Evolutionary conservation across 2,329 filamentous ascomycete genomes (phyloP).

Genomic region (Pleoardoris graminearum): DNA sequence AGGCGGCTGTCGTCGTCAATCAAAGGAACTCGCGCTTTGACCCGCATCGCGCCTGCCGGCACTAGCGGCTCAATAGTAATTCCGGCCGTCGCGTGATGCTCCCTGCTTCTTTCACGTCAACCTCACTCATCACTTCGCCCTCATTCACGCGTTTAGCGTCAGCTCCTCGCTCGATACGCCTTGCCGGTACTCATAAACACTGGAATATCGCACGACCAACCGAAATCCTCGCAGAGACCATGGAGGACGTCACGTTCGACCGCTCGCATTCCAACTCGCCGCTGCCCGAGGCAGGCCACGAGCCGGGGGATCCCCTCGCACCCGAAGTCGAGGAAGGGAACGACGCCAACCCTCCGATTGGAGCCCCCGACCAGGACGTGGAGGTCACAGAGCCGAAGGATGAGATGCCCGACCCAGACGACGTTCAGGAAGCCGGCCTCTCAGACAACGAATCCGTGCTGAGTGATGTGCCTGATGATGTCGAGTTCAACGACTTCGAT

Average conservation of each 20-base stretch:
- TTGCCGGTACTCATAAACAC: background rate
- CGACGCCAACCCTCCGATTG: constrained; percentile 48
- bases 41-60: constrained; percentile 1
- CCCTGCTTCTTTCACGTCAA: constrained; percentile 4
- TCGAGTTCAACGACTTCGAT: constrained; percentile 67
- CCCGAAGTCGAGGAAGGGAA: constrained; percentile 56
- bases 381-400: constrained; percentile 48
- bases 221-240: constrained; percentile 25
- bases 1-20: background rate
- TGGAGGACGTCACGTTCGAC: constrained; percentile 51
- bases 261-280: constrained; percentile 45
- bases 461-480: constrained; percentile 66
- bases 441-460: constrained; percentile 65
- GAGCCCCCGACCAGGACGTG: constrained; percentile 50
- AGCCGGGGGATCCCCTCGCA: constrained; percentile 50
- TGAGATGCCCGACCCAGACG: constrained; percentile 43
- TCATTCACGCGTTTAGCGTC: background rate
- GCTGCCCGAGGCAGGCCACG: constrained; percentile 53
- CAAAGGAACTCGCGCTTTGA: constrained; percentile 1
- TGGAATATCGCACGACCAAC: too few relatives aligned
- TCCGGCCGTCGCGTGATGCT: constrained; percentile 6
- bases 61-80: constrained; percentile 3
- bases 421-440: constrained; percentile 46
- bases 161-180: background rate
- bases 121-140: background rate